A percentile compares a stretch with the other conserved stretches of the same genome.
Evolutionary conservation across 371 early-diverging fungal genomes (phyloP).

Genomic region (Mucor velutinosus): DNA sequence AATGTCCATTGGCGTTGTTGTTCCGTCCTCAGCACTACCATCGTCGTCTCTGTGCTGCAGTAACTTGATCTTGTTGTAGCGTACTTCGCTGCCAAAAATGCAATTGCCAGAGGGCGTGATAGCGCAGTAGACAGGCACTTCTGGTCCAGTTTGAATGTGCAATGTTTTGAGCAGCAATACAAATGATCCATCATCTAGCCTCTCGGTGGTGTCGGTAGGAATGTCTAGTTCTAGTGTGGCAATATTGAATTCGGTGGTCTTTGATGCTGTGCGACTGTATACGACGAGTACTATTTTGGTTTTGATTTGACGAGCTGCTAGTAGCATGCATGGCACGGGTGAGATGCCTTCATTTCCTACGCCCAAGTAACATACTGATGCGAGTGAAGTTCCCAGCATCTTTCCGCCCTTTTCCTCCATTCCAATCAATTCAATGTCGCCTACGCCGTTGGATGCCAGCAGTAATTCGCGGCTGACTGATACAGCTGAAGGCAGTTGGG

Average conservation of each 20-base stretch:
- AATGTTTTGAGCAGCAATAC: conserved; percentile 11
- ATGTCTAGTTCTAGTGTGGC: conserved; percentile 42
- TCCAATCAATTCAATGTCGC: conserved; percentile 39
- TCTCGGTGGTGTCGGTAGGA: conserved; percentile 5
- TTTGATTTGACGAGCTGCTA: conserved; percentile 31
- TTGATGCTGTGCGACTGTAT: conserved; percentile 38
- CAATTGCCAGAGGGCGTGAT: conserved; percentile 46
- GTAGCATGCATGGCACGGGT: conserved; percentile 47
- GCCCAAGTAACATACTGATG: conserved; percentile 31
- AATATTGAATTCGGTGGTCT: conserved; percentile 44
- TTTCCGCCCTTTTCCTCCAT: conserved; percentile 13
- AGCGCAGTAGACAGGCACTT: conserved; percentile 69
- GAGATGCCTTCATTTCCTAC: conserved; percentile 42
- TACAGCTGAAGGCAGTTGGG: conserved; percentile 39
- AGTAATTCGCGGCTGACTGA: conserved; percentile 30
- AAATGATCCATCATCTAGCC: conserved; percentile 8
- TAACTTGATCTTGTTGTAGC: conserved; percentile 25
- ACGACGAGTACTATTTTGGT: conserved; percentile 31
- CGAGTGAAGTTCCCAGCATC: conserved; percentile 19
- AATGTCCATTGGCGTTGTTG: background rate
- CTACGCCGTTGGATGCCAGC: conserved; percentile 38
- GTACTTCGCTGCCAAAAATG: conserved; percentile 54
- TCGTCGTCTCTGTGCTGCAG: background rate
- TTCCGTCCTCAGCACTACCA: background rate
- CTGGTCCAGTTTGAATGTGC: conserved; percentile 62